These are phyloP conservation scores for Talaromyces sp. DNA, from an alignment of 2,329 filamentous ascomycete genomes.

Conservation along the genomic window DNA sequence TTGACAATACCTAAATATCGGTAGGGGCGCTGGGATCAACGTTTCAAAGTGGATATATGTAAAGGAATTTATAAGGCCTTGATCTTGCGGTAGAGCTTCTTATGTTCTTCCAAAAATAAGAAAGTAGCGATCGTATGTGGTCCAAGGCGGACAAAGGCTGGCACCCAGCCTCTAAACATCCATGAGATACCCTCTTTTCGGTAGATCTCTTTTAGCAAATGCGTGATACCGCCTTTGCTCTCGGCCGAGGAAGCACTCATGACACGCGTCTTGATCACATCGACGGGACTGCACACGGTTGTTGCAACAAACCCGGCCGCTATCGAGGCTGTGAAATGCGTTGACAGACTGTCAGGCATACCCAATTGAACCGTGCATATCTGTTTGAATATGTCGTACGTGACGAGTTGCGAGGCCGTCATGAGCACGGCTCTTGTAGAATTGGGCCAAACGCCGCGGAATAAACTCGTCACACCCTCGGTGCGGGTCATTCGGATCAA, in stretches of 20 bases:
- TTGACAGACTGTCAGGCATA: constrained; percentile 52
- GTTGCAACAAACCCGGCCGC: constrained; percentile 62
- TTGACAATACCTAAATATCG: background rate
- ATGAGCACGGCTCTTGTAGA: constrained; percentile 59
- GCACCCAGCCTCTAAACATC: constrained; percentile 64
- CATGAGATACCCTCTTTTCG: constrained; percentile 55
- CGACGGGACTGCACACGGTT: constrained; percentile 61
- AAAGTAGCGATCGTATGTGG: constrained; percentile 64
- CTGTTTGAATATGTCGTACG: constrained; percentile 60
- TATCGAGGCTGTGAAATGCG: constrained; percentile 59
- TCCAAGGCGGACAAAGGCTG: constrained; percentile 60
- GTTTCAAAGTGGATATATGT: background rate
- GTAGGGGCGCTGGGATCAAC: background rate
- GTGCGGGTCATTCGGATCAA: constrained; percentile 79
- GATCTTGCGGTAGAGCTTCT: constrained; percentile 53
- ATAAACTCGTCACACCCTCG: constrained; percentile 71
- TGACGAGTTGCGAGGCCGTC: constrained; percentile 59
- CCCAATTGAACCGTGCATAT: constrained; percentile 47
- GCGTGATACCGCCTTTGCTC: constrained; percentile 39
- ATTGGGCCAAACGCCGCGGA: constrained; percentile 68
- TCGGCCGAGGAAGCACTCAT: constrained; percentile 51
- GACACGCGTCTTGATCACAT: constrained; percentile 62
- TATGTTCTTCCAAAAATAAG: constrained; percentile 63
- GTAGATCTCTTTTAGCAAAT: constrained; percentile 49
- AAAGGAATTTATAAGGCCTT: constrained; percentile 16